A percentile compares a stretch with the other conserved stretches of the same genome.
phyloP scores from a whole-genome alignment of 257 asterid species.

The Vinca minor region DNA sequence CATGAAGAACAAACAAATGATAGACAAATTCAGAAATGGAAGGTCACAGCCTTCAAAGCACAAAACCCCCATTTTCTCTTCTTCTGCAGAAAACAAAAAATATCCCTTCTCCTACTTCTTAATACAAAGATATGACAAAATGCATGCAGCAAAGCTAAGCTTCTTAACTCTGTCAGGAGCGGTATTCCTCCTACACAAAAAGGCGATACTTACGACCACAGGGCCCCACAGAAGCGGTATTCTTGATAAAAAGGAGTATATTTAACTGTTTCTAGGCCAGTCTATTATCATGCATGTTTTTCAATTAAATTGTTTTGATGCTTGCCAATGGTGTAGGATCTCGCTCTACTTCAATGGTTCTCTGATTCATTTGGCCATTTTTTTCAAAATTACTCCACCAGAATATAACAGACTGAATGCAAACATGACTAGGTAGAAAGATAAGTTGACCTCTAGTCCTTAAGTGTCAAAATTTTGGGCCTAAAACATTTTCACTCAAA shows the following conservation, averaged over 20 bases:
- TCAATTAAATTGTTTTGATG: no score
- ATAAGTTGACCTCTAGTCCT: neutral
- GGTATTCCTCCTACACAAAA: no score
- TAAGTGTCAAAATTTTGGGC: no score
- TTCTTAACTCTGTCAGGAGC: neutral
- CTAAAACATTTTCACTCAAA: no score
- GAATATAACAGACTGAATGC: neutral
- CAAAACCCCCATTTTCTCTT: no score
- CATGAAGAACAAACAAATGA: no score
- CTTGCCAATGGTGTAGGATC: neutral
- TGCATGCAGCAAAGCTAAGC: neutral
- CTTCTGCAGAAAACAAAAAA: no score
- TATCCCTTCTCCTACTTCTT: no score
- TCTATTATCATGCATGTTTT: neutral
- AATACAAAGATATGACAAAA: neutral
- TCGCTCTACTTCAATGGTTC: neutral
- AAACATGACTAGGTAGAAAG: neutral
- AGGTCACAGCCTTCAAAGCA: no score
- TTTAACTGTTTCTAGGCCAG: neutral
- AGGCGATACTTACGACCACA: no score
- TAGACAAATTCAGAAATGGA: no score
- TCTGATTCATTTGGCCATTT: neutral
- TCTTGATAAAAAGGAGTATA: neutral
- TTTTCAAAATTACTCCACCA: neutral
- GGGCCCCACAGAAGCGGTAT: neutral